Evolutionary conservation across 2,329 filamentous ascomycete genomes (phyloP).

Genomic region (Scortechinia acanthostroma): DNA sequence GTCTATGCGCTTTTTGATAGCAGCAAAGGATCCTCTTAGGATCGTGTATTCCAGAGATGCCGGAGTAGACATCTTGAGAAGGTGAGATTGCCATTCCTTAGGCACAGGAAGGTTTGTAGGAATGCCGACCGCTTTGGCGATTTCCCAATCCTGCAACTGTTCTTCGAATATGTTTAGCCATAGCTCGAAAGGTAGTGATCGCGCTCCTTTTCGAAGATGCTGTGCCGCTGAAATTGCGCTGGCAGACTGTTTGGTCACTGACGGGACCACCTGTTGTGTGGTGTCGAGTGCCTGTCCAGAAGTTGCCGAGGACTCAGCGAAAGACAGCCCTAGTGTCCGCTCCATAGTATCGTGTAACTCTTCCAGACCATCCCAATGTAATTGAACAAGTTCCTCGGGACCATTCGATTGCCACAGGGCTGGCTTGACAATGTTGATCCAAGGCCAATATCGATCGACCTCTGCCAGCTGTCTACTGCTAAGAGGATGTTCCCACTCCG

Average conservation of each 20-base stretch:
- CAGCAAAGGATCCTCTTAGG: background rate
- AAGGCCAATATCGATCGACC: background rate
- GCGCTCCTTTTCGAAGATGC: background rate
- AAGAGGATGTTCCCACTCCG: background rate
- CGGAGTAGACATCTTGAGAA: background rate
- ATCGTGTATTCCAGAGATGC: background rate
- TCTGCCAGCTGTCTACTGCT: background rate
- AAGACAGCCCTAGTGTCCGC: background rate
- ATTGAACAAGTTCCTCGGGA: background rate
- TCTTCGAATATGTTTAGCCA: conserved; percentile 1
- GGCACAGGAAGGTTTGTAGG: background rate
- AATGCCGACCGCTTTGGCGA: background rate
- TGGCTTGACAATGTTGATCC: background rate
- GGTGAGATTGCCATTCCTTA: background rate
- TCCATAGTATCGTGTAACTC: background rate
- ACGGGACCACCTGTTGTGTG: background rate
- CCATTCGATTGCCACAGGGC: background rate
- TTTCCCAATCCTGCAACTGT: background rate
- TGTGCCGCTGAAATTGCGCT: background rate
- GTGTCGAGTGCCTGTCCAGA: background rate
- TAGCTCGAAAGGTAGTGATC: background rate
- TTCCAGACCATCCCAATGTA: background rate
- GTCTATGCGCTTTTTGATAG: conserved; percentile 2
- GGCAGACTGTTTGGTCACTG: background rate
- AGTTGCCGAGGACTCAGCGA: background rate